Evolutionary conservation across 2,329 filamentous ascomycete genomes (phyloP), one percentile per base, ranked within the genome.

Genomic region (Colletotrichum sp.): DNA sequence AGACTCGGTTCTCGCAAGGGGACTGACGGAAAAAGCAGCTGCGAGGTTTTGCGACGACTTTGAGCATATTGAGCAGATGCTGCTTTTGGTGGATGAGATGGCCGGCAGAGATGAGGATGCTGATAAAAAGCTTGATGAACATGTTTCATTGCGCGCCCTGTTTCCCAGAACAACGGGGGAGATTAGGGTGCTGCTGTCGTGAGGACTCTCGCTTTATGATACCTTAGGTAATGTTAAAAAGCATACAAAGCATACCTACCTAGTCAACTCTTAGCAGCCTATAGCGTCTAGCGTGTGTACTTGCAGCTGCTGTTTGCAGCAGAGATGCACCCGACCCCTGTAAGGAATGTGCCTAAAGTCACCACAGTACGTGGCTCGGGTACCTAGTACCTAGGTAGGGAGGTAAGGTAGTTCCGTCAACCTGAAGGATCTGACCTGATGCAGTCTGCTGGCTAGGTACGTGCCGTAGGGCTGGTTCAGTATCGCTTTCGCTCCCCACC

Each of bases 31-130:
- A 80, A 92, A 94, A 78, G 96, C 96, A 0, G 95, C 96, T 1
- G 93, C 95, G 79, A 90, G 88, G 69, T 99, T 99, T 85, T 98
- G 96, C 79, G 89, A 90, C 36, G 95, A 97, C 80, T 99, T 99
- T 85, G 95, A 91, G 81, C 86, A 88, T 68, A 82, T 91, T 3
- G 90, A 92, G 79, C 85, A 87, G 67, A 82, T 89, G 69, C 85
- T 92, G 39, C 82, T 87, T 36, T 82, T 85, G 8, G 85, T 85
- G 30, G 88, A 89, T 77, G 85, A 86, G 6, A 75, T 52, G 52
- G 77, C 52, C 83, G 78, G 78, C 77, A 6, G 83, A 84, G 63
- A 78, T 80, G 59, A 72, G 80, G 28, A 68, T 16, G 64, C 49
- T 13, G 75, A 77, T 10, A 80, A 77, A 9, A 80, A 79, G 1